Evolutionary conservation across 768 basidiomycete genomes (phyloP).

Genomic region (Podaxis carcinomalis): DNA sequence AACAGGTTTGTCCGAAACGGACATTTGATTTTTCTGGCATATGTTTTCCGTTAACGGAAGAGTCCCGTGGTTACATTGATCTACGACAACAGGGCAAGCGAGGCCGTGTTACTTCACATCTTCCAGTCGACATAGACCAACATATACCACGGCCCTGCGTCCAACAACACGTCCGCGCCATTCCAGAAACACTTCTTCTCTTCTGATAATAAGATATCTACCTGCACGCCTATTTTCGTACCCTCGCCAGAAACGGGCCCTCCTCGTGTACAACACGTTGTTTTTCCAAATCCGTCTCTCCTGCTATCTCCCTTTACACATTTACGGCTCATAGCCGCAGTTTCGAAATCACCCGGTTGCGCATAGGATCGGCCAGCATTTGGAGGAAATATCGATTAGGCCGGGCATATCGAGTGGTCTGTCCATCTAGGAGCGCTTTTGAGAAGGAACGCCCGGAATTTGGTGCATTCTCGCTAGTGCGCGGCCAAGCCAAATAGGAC

Average conservation of each 20-base stretch:
- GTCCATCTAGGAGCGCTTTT: not conserved
- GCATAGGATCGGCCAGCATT: not conserved
- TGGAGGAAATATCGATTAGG: not conserved
- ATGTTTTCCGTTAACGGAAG: not conserved
- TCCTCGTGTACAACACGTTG: constrained; percentile 13
- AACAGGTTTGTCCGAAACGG: not conserved
- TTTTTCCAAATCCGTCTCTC: constrained; percentile 9
- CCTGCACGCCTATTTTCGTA: not conserved
- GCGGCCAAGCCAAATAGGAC: not conserved
- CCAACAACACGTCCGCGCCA: not conserved
- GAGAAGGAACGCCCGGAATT: not conserved
- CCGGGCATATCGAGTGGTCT: not conserved
- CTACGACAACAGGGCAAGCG: not conserved
- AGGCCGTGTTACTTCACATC: not conserved
- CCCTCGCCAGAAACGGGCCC: constrained; percentile 1
- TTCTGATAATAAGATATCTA: constrained; percentile 4
- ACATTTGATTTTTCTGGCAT: not conserved
- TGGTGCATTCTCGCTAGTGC: not conserved
- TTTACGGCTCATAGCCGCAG: not conserved
- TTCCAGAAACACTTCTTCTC: constrained; percentile 6
- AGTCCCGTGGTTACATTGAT: not conserved
- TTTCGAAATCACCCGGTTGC: not conserved
- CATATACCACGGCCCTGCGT: not conserved
- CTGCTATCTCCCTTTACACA: not conserved
- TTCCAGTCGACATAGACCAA: not conserved